Evolutionary conservation across 106 monocot species (phyloP).

Genomic region (Dioscorea alata): DNA sequence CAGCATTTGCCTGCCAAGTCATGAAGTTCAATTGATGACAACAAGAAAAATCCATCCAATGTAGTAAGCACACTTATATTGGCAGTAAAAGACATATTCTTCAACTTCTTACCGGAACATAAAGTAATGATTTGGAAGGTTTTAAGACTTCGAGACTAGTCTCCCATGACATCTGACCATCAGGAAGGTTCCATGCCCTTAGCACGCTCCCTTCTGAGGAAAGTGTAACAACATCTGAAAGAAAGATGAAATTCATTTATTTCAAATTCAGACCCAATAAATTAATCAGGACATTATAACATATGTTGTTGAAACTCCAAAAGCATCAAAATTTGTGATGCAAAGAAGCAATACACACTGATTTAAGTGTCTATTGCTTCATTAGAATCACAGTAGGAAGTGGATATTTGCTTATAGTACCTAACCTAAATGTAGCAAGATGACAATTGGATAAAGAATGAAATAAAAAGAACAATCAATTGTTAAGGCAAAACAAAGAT

Average conservation of each 20-base stretch:
- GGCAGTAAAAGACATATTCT: conserved; percentile 1
- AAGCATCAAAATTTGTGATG: neutral
- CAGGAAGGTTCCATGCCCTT: conserved; percentile 99
- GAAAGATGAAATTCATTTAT: conserved; percentile 4
- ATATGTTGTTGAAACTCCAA: neutral
- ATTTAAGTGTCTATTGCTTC: neutral
- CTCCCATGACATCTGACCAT: conserved; percentile 99
- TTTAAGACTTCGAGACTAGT: conserved; percentile 49
- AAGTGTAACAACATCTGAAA: conserved; percentile 85
- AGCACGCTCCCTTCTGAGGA: conserved; percentile 79
- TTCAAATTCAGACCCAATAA: no score
- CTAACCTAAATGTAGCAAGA: neutral
- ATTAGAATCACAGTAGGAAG: no score
- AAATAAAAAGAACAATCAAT: neutral
- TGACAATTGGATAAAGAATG: neutral
- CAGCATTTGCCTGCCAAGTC: conserved; percentile 48
- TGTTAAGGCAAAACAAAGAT: conserved; percentile 7
- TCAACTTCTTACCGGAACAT: conserved; percentile 56
- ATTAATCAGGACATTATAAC: neutral
- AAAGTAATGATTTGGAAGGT: conserved; percentile 50
- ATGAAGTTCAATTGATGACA: neutral
- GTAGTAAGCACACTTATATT: no score
- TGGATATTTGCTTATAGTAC: neutral
- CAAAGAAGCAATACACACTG: neutral
- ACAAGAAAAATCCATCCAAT: no score